Conservation (phyloP, 148 eudicot species). For the Bassia scoparia region DNA sequence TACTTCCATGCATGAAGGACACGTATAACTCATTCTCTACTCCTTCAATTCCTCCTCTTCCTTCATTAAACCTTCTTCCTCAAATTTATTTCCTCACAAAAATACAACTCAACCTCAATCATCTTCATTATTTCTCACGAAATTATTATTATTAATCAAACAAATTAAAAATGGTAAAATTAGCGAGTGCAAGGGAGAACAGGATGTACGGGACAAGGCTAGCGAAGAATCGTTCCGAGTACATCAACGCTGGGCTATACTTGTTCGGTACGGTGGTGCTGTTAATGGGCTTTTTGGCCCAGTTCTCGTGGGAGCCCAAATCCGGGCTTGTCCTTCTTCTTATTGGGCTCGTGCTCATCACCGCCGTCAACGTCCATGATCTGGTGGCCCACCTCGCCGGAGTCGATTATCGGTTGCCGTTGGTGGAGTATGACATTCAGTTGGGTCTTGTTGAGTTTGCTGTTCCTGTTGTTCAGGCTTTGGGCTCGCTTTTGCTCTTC, state of each 20-base stretch:
- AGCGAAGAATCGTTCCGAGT: slow-evolving; percentile 49
- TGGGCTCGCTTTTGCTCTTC: slow-evolving; percentile 23
- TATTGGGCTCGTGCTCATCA: slow-evolving; percentile 35
- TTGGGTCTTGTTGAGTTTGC: slow-evolving; percentile 71
- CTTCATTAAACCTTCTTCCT: not conserved
- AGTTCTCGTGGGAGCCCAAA: slow-evolving; percentile 46
- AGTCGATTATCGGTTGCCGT: slow-evolving; percentile 42
- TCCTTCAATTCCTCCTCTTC: not conserved
- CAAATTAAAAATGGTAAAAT: slow-evolving; percentile 62
- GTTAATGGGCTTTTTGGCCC: slow-evolving; percentile 49
- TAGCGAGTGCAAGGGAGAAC: slow-evolving; percentile 72
- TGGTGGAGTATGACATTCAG: slow-evolving; percentile 59
- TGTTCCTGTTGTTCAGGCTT: slow-evolving; percentile 46
- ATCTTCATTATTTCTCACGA: not conserved
- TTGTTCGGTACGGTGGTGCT: slow-evolving; percentile 53
- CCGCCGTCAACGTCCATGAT: slow-evolving; percentile 59
- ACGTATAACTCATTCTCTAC: slow-evolving; percentile 20
- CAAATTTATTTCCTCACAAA: not conserved
- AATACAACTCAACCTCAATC: not conserved
- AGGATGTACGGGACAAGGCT: slow-evolving; percentile 63
- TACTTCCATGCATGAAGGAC: slow-evolving; percentile 28
- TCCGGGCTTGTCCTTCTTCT: slow-evolving; percentile 58
- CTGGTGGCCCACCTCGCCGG: slow-evolving; percentile 71
- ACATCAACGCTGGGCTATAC: slow-evolving; percentile 77
- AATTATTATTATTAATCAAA: no score